These are phyloP conservation scores for Aspergillus steynii DNA, from an alignment of 495 filamentous ascomycete species.

Conservation along the genomic window DNA sequence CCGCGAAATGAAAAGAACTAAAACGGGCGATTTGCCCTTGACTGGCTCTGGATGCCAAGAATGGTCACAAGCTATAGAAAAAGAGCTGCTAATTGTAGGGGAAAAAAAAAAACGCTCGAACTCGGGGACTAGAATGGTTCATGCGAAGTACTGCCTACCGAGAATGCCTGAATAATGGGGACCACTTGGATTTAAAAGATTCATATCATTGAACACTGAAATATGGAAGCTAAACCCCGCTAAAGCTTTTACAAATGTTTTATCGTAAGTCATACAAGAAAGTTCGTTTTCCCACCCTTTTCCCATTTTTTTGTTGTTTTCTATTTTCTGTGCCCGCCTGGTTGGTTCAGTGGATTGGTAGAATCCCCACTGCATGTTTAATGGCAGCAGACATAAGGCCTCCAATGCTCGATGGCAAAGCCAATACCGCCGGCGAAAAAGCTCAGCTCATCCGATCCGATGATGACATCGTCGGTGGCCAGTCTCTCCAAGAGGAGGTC, in stretches of 20 bases:
- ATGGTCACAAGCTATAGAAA: no score
- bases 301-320: background rate
- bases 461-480: constrained; percentile 30
- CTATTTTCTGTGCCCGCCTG: background rate
- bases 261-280: background rate
- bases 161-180: no score
- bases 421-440: constrained; percentile 46
- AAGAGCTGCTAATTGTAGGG: no score
- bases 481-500: constrained; percentile 37
- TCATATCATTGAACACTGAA: background rate
- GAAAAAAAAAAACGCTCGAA: no score
- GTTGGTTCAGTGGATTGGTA: background rate
- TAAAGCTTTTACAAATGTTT: background rate
- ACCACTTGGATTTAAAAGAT: background rate
- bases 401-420: constrained; percentile 39
- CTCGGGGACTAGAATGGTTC: no score
- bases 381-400: constrained; percentile 6
- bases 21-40: no score
- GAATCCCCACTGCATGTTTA: background rate
- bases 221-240: background rate
- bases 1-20: no score
- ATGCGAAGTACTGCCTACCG: background rate
- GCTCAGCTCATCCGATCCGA: constrained; percentile 42
- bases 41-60: no score
- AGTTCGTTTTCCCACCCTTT: background rate